These are phyloP conservation scores for Daedaleopsis nitida DNA, from an alignment of 768 basidiomycete species.

Conservation along the genomic window DNA sequence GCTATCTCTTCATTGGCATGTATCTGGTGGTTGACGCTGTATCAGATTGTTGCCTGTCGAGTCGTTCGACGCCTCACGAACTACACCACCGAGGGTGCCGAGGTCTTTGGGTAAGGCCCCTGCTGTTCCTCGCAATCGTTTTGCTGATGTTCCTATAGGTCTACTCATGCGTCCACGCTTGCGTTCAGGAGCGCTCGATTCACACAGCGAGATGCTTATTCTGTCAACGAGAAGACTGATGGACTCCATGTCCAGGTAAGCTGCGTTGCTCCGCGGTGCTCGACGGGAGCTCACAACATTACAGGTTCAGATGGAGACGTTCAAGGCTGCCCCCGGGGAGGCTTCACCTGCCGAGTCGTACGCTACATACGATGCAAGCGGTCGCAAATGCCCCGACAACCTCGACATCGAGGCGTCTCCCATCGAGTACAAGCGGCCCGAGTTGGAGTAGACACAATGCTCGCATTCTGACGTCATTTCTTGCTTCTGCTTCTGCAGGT, in stretches of 20 bases:
- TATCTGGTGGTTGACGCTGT: conserved; percentile 2
- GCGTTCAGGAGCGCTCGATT: conserved; percentile 55
- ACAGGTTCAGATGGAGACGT: conserved; percentile 61
- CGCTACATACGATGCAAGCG: conserved; percentile 58
- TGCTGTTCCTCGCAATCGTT: conserved; percentile 25
- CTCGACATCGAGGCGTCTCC: conserved; percentile 63
- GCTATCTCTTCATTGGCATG: conserved; percentile 15
- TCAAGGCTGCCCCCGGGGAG: conserved; percentile 32
- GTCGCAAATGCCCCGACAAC: conserved; percentile 39
- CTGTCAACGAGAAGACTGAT: conserved; percentile 38
- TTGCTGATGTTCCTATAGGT: conserved; percentile 42
- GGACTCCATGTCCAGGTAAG: conserved; percentile 61
- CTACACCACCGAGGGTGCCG: conserved; percentile 50
- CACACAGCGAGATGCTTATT: conserved; percentile 21
- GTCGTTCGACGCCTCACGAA: conserved; percentile 68
- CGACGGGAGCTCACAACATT: not conserved
- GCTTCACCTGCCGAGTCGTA: conserved; percentile 32
- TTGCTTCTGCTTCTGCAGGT: not conserved
- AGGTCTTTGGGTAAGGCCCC: conserved; percentile 52
- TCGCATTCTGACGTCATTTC: not conserved
- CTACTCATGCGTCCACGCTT: conserved; percentile 51
- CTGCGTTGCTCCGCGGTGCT: not conserved
- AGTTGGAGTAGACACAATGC: not conserved
- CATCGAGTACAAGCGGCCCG: conserved; percentile 62
- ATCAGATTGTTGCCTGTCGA: conserved; percentile 62